Percentiles rank a stretch among this genome's conserved stretches.
Conservation (phyloP, 1,139 yeast genomes). For the Nakaseomyces delphensis region DNA sequence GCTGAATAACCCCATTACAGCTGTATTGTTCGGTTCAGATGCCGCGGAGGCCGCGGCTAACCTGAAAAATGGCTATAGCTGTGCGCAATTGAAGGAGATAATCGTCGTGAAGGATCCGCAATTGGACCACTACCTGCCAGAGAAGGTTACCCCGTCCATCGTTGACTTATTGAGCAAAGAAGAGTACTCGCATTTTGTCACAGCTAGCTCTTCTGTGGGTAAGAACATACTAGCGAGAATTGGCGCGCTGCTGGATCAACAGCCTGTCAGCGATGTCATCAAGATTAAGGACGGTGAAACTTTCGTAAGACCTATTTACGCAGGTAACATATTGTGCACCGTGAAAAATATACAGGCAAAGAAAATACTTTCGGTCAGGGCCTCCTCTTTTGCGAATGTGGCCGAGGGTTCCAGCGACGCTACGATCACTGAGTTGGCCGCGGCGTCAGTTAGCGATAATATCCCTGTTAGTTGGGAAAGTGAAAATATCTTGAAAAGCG, state of each 20-base stretch:
- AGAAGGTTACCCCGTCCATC: conserved; percentile 53
- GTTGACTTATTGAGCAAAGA: conserved; percentile 38
- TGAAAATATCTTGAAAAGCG: conserved; percentile 55
- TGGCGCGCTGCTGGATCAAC: conserved; percentile 76
- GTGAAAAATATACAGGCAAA: conserved; percentile 61
- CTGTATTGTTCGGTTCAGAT: conserved; percentile 50
- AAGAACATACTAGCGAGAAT: conserved; percentile 80
- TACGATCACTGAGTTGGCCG: conserved; percentile 40
- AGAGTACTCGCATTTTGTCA: conserved; percentile 61
- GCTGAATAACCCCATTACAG: conserved; percentile 57
- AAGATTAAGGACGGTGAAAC: conserved; percentile 59
- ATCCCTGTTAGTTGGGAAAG: conserved; percentile 21
- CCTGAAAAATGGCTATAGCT: conserved; percentile 34
- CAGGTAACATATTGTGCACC: conserved; percentile 88
- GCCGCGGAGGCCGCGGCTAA: conserved; percentile 38
- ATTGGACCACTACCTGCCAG: conserved; percentile 55
- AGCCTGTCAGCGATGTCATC: conserved; percentile 77
- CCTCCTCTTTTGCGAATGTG: conserved; percentile 56
- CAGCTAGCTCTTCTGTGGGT: conserved; percentile 80
- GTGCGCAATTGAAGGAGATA: conserved; percentile 35
- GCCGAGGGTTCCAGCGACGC: conserved; percentile 31
- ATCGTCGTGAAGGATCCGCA: conserved; percentile 42
- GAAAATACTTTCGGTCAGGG: conserved; percentile 66
- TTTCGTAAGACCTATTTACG: conserved; percentile 88
- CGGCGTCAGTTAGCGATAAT: conserved; percentile 8